Percentiles rank a stretch among this genome's conserved stretches.
phyloP scores from a whole-genome alignment of 2,329 filamentous ascomycete genomes.

The Aspergillus sp. region DNA sequence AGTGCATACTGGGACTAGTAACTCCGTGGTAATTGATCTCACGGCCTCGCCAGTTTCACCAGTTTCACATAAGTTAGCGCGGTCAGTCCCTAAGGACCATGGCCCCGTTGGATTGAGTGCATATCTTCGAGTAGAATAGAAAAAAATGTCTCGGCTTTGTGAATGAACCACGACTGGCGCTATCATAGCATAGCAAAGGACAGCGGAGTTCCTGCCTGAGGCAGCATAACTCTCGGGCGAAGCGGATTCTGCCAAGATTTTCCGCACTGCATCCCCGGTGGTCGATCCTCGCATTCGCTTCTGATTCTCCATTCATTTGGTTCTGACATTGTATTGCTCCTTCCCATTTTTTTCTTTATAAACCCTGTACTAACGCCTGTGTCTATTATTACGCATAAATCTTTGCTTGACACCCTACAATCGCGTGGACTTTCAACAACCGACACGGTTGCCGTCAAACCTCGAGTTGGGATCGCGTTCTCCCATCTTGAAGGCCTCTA shows the following conservation, averaged over 20 bases:
- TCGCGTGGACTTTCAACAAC: not conserved
- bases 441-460: not conserved
- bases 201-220: not conserved
- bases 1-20: not conserved
- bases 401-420: not conserved
- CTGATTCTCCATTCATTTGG: not conserved
- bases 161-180: not conserved
- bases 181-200: not conserved
- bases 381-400: not conserved
- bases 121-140: not conserved
- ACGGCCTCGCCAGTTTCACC: not conserved
- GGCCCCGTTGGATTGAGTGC: not conserved
- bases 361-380: not conserved
- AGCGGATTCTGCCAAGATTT: not conserved
- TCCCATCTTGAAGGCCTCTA: not conserved
- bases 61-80: not conserved
- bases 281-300: not conserved
- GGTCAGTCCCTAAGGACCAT: too few species aligned
- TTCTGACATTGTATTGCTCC: not conserved
- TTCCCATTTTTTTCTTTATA: too few species aligned
- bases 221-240: not conserved
- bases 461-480: not conserved
- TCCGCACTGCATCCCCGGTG: not conserved
- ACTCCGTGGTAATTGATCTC: too few species aligned
- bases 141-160: not conserved